Evolutionary conservation across 768 basidiomycete species (phyloP).

Genomic region (Leccinum disarticulatum): DNA sequence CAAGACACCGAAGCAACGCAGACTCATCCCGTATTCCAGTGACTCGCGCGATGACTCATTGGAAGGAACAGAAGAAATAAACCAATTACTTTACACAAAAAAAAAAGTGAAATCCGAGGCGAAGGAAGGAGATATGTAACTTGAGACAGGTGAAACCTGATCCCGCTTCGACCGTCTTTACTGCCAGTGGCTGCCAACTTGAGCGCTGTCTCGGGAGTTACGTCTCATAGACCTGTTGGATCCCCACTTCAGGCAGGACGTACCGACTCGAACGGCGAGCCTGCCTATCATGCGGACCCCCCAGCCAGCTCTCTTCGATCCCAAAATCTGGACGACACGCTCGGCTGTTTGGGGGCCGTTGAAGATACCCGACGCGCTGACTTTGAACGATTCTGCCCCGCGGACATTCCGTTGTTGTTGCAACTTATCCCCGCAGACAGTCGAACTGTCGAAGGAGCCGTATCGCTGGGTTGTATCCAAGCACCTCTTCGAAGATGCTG

Average conservation of each 20-base stretch:
- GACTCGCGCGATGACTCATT: background rate
- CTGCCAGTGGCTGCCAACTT: background rate
- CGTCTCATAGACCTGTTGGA: background rate
- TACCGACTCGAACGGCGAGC: background rate
- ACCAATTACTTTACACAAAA: background rate
- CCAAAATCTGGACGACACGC: background rate
- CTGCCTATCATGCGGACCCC: background rate
- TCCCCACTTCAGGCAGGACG: background rate
- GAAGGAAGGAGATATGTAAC: background rate
- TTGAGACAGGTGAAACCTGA: constrained; percentile 6
- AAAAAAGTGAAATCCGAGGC: background rate
- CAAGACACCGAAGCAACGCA: background rate
- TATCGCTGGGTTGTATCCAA: background rate
- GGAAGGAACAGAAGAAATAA: background rate
- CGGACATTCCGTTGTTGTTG: background rate
- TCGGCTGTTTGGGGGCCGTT: constrained; percentile 9
- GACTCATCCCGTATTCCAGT: background rate
- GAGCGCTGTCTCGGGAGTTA: background rate
- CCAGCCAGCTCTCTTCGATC: background rate
- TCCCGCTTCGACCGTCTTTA: background rate
- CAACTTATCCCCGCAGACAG: background rate
- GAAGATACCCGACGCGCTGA: background rate
- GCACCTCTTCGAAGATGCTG: background rate
- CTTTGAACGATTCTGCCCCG: constrained; percentile 1
- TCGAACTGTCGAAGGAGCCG: background rate